Conservation (phyloP, 2,329 filamentous ascomycete species). For the Sclerotinia sclerotiorum region DNA sequence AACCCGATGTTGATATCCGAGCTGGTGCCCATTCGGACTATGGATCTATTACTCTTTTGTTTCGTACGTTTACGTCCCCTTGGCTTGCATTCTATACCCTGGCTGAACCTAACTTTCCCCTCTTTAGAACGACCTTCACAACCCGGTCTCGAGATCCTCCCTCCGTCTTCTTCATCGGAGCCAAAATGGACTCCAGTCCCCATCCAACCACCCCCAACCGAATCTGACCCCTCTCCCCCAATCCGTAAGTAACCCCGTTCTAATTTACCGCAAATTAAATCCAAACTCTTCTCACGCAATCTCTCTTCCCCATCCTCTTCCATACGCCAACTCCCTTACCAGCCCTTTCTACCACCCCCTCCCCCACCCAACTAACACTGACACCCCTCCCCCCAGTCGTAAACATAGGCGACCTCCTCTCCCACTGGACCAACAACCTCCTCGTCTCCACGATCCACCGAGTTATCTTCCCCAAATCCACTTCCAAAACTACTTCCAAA, state of each 20-base stretch:
- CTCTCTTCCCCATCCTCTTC: too few relatives aligned
- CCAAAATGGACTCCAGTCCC: constrained; percentile 62
- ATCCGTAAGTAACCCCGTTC: not conserved
- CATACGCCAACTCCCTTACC: too few relatives aligned
- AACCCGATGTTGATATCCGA: constrained; percentile 64
- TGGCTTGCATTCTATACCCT: too few relatives aligned
- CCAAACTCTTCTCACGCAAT: not conserved
- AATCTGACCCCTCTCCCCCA: constrained; percentile 44
- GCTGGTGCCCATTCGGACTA: constrained; percentile 91
- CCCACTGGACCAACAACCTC: constrained; percentile 88
- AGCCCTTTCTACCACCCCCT: too few relatives aligned
- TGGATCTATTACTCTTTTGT: constrained; percentile 70
- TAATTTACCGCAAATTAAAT: not conserved
- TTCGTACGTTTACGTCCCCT: constrained; percentile 48
- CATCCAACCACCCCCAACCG: constrained; percentile 62
- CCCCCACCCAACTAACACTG: not conserved
- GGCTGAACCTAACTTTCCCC: too few relatives aligned
- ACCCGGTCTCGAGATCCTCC: constrained; percentile 80
- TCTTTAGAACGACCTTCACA: constrained; percentile 67
- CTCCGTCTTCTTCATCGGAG: constrained; percentile 46
- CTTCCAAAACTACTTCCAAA: too few relatives aligned
- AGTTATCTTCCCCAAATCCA: constrained; percentile 65
- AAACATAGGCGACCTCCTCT: constrained; percentile 70
- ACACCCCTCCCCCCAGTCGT: constrained; percentile 61
- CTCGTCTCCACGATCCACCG: constrained; percentile 86